A percentile compares a stretch with the other conserved stretches of the same genome.
These are phyloP conservation scores for Lactarius akahatsu DNA, from an alignment of 768 basidiomycete species.

Conservation along the genomic window DNA sequence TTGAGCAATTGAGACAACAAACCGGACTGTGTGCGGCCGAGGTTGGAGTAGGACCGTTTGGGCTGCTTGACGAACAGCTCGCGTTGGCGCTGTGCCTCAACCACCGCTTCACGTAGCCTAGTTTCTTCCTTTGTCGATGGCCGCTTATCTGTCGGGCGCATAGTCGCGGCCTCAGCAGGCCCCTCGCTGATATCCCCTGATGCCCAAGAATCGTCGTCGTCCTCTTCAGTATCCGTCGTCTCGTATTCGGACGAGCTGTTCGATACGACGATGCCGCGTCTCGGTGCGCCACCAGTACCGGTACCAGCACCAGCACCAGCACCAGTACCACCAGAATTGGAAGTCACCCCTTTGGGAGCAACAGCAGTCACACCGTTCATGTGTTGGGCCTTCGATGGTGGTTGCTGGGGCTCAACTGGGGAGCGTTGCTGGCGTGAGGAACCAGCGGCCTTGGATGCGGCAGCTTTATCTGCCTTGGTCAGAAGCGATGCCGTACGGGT, in stretches of 20 bases:
- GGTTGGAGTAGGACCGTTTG: slow-evolving; percentile 59
- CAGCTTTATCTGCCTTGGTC: slow-evolving; percentile 11
- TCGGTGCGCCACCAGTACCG: slow-evolving; percentile 11
- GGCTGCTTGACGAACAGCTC: slow-evolving; percentile 77
- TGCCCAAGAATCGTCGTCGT: slow-evolving; percentile 58
- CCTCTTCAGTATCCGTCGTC: slow-evolving; percentile 52
- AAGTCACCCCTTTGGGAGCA: slow-evolving; percentile 25
- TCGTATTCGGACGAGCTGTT: slow-evolving; percentile 50
- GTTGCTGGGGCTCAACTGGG: slow-evolving; percentile 15
- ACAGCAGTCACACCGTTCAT: slow-evolving; percentile 29
- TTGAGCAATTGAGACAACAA: slow-evolving; percentile 69
- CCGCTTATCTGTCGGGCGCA: slow-evolving; percentile 25
- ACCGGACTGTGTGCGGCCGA: slow-evolving; percentile 54
- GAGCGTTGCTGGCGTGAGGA: slow-evolving; percentile 18
- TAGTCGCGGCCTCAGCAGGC: slow-evolving; percentile 30
- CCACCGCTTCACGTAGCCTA: slow-evolving; percentile 51
- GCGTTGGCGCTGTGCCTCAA: slow-evolving; percentile 61
- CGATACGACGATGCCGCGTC: slow-evolving; percentile 44
- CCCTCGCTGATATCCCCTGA: slow-evolving; percentile 50
- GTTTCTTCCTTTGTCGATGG: slow-evolving; percentile 31
- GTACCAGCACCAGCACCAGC: neutral
- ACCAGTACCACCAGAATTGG: neutral
- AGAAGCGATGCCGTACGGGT: slow-evolving; percentile 2
- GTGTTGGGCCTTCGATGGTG: slow-evolving; percentile 21
- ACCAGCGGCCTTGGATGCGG: slow-evolving; percentile 11